Base-by-base conservation (phyloP, 2,329 filamentous ascomycete genomes). In the Cytospora piceae region DNA sequence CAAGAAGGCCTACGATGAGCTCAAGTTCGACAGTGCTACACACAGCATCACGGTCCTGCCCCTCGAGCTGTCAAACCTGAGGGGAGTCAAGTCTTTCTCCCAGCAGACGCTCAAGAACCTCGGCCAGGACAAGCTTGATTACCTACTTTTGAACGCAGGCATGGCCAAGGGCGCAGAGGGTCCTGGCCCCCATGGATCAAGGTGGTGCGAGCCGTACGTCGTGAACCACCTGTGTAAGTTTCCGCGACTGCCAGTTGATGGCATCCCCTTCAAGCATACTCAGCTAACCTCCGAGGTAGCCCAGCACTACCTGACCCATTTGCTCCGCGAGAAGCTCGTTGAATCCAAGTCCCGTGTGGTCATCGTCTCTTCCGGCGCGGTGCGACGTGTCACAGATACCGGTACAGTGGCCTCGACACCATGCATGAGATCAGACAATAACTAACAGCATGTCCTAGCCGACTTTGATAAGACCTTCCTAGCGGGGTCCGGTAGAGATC, bases 281-380 rank as follows among this genome's bases (percentile, higher is more conserved):
- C n/a, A 37, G 29, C 63, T 67, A 39, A 63, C 39, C 2, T 12
- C 2, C 5, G 32, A n/a, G 2, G 7, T 27, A 85, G 83, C 83
- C 5, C 83, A 85, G 64, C 83, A 85, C 70, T 85, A 85, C 64
- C 77, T 86, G 0, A 72, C 78, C 0, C 83, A 85, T 68, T 73
- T 84, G 3, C 71, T 86, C 32, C 76, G 77, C 3, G 78, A 82
- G 24, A 84, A 82, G 70, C 69, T 85, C 20, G 77, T 80, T 4
- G 74, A 75, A 4, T 83, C 81, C 34, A 76, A 75, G 58, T 77
- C 81, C 0, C 79, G 83, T 49, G 74, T 85, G 52, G 78, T 85
- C 3, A 72, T 85, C 9, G 81, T 85, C 0, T 85, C 83, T 0
- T 84, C 82, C 0, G 83, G 83, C 1, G 82, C 78, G 0, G 70